Evolutionary conservation across 106 monocot species (phyloP).

Genomic region (Chionographis japonica): DNA sequence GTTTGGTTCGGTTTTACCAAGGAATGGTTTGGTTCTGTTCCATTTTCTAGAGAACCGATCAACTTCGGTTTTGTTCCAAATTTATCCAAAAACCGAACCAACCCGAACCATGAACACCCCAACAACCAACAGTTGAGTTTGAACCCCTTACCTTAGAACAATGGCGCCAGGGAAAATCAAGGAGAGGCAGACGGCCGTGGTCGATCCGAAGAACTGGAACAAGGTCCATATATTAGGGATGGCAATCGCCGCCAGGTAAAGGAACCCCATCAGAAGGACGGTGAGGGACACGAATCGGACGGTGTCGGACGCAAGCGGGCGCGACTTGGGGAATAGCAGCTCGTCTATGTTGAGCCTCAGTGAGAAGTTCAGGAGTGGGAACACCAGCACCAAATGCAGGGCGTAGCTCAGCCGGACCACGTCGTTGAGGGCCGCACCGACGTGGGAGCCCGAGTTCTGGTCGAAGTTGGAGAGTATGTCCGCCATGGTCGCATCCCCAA

Average conservation of each 20-base stretch:
- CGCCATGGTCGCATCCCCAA: conserved; percentile 76
- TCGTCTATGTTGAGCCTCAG: conserved; percentile 75
- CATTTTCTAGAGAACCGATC: too few species aligned
- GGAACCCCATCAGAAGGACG: conserved; percentile 25
- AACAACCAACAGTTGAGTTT: too few species aligned
- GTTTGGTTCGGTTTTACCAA: too few species aligned
- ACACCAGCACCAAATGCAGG: conserved; percentile 79
- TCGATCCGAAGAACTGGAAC: conserved; percentile 84
- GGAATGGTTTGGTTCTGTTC: too few species aligned
- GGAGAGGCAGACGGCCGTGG: conserved; percentile 72
- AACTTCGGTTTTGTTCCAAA: too few species aligned
- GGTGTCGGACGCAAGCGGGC: conserved; percentile 20
- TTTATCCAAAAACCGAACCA: too few species aligned
- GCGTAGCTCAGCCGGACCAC: conserved; percentile 84
- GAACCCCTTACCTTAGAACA: conserved; percentile 53
- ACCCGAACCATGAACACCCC: too few species aligned
- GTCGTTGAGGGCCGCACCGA: conserved; percentile 46
- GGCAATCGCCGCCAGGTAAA: conserved; percentile 60
- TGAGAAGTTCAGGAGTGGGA: conserved; percentile 76
- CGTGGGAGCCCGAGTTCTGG: conserved; percentile 22
- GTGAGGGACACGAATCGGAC: conserved; percentile 53
- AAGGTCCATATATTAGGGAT: conserved; percentile 88
- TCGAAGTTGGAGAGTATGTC: conserved; percentile 88
- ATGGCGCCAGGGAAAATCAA: conserved; percentile 84
- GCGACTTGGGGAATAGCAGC: conserved; percentile 47